Evolutionary conservation across 163 green algal genomes (phyloP).

Genomic region (Chlamydomonas reinhardtii): DNA sequence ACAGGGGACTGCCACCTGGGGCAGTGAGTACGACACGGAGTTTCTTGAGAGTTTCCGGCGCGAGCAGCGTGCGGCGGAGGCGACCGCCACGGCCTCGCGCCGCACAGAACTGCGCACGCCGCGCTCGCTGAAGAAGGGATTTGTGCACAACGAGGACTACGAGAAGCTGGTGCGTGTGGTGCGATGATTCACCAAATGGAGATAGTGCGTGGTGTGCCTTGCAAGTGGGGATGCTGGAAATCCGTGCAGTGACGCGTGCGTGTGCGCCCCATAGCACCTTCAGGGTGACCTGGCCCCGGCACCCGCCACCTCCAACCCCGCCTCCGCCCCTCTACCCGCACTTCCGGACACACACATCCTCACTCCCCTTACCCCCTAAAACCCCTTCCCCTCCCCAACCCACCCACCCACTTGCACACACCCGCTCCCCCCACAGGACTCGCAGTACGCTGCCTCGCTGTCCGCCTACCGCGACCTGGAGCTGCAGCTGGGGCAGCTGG

Average conservation of each 20-base stretch:
- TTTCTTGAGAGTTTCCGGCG: background rate
- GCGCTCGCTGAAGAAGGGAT: constrained; percentile 39
- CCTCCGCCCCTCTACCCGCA: too few species aligned
- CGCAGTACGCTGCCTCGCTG: background rate
- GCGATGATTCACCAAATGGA: background rate
- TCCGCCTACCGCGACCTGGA: constrained; percentile 12
- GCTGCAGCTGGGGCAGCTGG: constrained; percentile 1
- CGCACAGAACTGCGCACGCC: constrained; percentile 7
- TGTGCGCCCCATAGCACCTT: too few species aligned
- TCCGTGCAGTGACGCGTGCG: too few species aligned
- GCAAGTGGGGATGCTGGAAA: too few species aligned
- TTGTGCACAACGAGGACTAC: constrained; percentile 23
- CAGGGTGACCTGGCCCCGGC: too few species aligned
- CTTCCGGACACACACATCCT: too few species aligned
- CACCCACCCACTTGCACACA: background rate
- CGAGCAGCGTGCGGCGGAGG: background rate
- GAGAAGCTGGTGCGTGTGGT: constrained; percentile 15
- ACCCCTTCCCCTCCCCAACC: background rate
- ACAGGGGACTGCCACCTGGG: constrained; percentile 12
- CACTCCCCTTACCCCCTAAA: background rate
- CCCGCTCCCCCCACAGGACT: background rate
- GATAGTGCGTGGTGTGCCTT: background rate
- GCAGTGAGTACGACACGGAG: constrained; percentile 28
- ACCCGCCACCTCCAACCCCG: too few species aligned
- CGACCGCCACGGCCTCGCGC: background rate